These are phyloP conservation scores for Fraxinus velutina DNA, from an alignment of 305 asterid species.

Conservation along the genomic window DNA sequence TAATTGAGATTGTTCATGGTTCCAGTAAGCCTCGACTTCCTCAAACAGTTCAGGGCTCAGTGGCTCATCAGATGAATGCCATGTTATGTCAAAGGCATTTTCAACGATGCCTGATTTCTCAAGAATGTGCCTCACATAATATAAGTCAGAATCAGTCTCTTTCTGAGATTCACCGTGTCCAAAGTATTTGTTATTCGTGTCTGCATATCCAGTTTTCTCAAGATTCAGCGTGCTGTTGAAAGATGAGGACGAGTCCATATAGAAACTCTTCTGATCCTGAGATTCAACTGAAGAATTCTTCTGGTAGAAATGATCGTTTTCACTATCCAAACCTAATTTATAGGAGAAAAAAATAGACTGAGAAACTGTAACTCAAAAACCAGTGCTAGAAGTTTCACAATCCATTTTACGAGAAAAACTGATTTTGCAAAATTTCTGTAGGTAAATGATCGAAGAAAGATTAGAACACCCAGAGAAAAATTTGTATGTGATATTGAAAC, in stretches of 20 bases:
- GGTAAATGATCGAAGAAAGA: not conserved
- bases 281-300: slow-evolving; percentile 18
- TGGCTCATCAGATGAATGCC: slow-evolving; percentile 53
- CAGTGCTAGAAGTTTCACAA: not conserved
- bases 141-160: slow-evolving; percentile 37
- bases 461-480: not conserved
- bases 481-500: not conserved
- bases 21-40: slow-evolving; percentile 58
- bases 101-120: slow-evolving; percentile 51
- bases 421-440: not conserved
- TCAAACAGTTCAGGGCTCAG: slow-evolving; percentile 47
- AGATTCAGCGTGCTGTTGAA: not conserved
- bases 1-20: slow-evolving; percentile 33
- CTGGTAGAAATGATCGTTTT: slow-evolving; percentile 4
- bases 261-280: slow-evolving; percentile 1
- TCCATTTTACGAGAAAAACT: not conserved
- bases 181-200: slow-evolving; percentile 3
- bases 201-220: slow-evolving; percentile 16
- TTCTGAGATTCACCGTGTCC: not conserved
- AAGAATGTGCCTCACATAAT: slow-evolving; percentile 55
- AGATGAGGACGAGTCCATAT: not conserved
- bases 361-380: not conserved
- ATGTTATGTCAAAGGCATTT: slow-evolving; percentile 33
- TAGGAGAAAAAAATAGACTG: not conserved
- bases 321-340: slow-evolving; percentile 31